phyloP scores from a whole-genome alignment of 306 rosid genomes.

The Trifolium pratense region DNA sequence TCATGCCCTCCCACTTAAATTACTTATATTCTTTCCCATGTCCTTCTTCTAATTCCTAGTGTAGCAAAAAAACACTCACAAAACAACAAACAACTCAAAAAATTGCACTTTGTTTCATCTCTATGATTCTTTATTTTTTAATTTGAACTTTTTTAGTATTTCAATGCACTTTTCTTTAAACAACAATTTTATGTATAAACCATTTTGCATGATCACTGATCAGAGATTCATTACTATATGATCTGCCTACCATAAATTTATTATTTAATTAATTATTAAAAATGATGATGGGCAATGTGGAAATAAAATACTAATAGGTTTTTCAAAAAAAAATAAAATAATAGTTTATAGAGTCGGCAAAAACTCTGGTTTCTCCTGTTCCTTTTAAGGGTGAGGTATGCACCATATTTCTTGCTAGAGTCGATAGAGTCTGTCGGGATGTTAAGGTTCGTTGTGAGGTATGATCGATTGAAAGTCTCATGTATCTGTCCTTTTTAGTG shows the following conservation, averaged over 20 bases:
- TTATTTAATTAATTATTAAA: constrained; percentile 7
- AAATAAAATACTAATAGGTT: constrained; percentile 18
- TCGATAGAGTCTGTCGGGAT: no score
- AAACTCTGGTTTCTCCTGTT: no score
- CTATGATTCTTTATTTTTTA: constrained; percentile 39
- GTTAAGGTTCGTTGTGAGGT: no score
- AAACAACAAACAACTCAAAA: constrained; percentile 59
- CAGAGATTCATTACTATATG: constrained; percentile 49
- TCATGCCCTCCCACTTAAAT: constrained; percentile 76
- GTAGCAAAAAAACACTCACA: constrained; percentile 40
- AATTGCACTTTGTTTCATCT: constrained; percentile 60
- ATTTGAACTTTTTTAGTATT: constrained; percentile 42
- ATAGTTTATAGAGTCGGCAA: no score
- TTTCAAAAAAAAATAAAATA: no score
- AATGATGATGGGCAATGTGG: constrained; percentile 44
- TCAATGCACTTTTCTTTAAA: constrained; percentile 42
- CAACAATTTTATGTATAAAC: constrained; percentile 38
- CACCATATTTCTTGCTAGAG: no score
- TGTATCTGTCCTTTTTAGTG: no score
- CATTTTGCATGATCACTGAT: constrained; percentile 49
- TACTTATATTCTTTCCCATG: constrained; percentile 43
- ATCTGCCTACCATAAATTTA: constrained; percentile 31
- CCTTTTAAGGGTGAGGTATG: no score
- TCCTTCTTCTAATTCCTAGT: constrained; percentile 44
- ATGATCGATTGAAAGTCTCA: no score